Base-by-base conservation (phyloP, 768 basidiomycete genomes). In the Psilocybe cyanescens region DNA sequence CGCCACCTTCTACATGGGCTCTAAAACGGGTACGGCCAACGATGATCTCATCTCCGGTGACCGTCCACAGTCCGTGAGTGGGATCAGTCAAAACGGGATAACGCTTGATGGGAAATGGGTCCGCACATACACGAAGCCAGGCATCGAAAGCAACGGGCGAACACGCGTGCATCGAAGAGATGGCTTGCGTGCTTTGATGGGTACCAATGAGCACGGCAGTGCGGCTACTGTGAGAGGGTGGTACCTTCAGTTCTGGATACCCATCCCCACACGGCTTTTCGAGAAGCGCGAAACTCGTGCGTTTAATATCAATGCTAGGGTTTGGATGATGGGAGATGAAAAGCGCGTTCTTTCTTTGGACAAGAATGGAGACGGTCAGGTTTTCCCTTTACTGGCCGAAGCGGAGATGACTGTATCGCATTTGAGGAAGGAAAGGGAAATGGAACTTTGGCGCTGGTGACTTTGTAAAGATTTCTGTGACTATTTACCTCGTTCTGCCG, bases 241-340 rank as follows among this genome's bases (percentile, higher is more conserved):
- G 75, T 72, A 65, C 57, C 65, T 78, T 62, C 73, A 76, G 46
- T 75, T 79, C 62, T 82, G 77, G 74, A 72, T 83, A 8, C 84
- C 84, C 0, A 71, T 86, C 30, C 82, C 83, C 6, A 74, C 79
- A 6, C 61, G 69, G n/a, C 61, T 85, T 24, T 84, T 86, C 60
- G 70, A 74, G 28, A 80, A 78, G 70, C 72, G 74, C 55, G 83
- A 84, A 62, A 80, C 80, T 48, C 72, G 80, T 16, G 67, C 71
- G 47, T 85, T 85, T 65, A 68, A 68, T 37, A 58, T 85, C 17
- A 66, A 70, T 3, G 75, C 76, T 12, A 67, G 67, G n/a, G 71
- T 81, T 8, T 75, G 75, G 70, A 67, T 83, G 44, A 68, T 70
- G 53, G 76, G 71, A 9, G 71, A 72, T 44, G 70, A 71, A 45